Conservation (phyloP, 2,329 filamentous ascomycete species). For the Epichloe brachyelytri region DNA sequence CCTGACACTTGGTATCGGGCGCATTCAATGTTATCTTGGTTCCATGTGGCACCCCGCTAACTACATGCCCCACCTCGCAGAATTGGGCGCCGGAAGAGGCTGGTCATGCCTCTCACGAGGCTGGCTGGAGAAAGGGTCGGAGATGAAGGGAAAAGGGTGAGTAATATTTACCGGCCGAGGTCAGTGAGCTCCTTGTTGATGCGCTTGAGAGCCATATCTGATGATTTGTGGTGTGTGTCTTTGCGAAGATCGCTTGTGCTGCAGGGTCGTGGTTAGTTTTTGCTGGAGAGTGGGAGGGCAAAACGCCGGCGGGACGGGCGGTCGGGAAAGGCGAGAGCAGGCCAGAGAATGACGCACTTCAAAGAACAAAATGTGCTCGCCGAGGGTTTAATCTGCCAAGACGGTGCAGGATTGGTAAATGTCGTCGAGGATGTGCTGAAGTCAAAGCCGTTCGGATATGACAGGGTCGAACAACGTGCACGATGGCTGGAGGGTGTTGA, state of each 20-base stretch:
- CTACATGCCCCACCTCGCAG: constrained; percentile 24
- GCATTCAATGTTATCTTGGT: constrained; percentile 6
- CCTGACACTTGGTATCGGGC: constrained; percentile 4
- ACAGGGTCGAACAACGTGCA: neutral
- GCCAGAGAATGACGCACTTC: constrained; percentile 15
- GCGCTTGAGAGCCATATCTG: constrained; percentile 73
- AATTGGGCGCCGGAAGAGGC: constrained; percentile 12
- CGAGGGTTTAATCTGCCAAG: constrained; percentile 7
- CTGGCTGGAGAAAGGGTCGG: constrained; percentile 1
- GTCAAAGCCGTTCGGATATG: neutral
- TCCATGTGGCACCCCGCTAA: constrained; percentile 22
- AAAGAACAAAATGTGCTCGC: constrained; percentile 9
- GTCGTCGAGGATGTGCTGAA: constrained; percentile 1
- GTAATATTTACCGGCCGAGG: constrained; percentile 62
- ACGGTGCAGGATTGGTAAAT: constrained; percentile 6
- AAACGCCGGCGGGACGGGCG: constrained; percentile 4
- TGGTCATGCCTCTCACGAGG: constrained; percentile 10
- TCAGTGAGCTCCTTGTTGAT: constrained; percentile 92
- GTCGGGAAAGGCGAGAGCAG: constrained; percentile 8
- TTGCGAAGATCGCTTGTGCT: constrained; percentile 12
- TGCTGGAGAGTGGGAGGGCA: neutral
- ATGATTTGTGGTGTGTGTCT: constrained; percentile 19
- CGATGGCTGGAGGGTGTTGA: neutral
- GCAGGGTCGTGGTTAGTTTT: constrained; percentile 12
- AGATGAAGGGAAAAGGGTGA: constrained; percentile 4